Evolutionary conservation across 2,329 filamentous ascomycete species (phyloP), one percentile per base, ranked within the genome.

Genomic region (Cercospora citrullina): DNA sequence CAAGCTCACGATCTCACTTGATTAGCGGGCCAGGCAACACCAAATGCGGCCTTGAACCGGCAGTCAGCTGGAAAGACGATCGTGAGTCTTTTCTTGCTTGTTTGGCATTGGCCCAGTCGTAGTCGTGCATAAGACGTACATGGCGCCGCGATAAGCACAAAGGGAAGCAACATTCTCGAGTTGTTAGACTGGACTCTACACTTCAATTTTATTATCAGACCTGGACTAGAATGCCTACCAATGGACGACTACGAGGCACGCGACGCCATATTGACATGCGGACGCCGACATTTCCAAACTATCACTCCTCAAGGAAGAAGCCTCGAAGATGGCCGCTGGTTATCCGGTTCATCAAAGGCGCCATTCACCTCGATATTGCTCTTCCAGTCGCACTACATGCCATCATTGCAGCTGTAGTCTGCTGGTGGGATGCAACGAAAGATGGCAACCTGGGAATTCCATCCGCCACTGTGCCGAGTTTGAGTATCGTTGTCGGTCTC

Each of bases 401-500:
- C 0, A 66, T 85, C 39, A 87, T 89, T 72, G 85, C 87, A 4
- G 85, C 84, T 1, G 76, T 87, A 2, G 81, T 90, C 63, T 86
- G 88, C 31, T 88, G 84, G 72, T 77, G 88, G 65, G 86, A 89
- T 75, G 63, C 68, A 8, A 53, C 60, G 36, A 81, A 68, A 77
- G 81, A 65, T 77, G 73, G 77, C 16, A 77, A 84, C 63, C 81
- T 89, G 36, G 84, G 82, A 45, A 81, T 90, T 39, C 87, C 88
- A 8, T 82, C 82, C 59, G 85, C 81, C 71, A 89, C 89, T 69
- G 87, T 90, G 55, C 87, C 88, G 1, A 86, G 84, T 14, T 80
- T 90, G 1, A 87, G 85, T 36, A 90, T 90, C 65, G 88, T 90
- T 61, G 87, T 90, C 2, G 88, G 88, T 73, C 77, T 90, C 48